Base-by-base conservation (phyloP, 2,329 filamentous ascomycete species). In the Phialocephala subalpina region DNA sequence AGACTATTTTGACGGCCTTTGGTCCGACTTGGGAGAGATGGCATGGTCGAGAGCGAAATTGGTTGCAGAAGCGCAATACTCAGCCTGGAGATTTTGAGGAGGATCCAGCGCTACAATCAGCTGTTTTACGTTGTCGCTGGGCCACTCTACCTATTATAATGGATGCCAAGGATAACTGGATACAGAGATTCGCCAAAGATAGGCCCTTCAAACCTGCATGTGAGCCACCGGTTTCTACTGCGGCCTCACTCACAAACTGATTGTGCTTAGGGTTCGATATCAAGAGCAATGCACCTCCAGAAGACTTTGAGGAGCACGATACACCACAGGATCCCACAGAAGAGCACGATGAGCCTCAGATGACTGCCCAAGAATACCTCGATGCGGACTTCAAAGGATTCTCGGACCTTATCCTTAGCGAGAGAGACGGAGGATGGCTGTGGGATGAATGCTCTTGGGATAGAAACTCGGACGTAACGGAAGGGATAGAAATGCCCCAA, bases 91-190 rank as follows among this genome's bases (percentile, higher is more conserved):
- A 63, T 25, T 20, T 42, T 56, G 52, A 38, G 22, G 58, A 42
- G 62, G 40, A 49, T 63, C 27, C 29, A 53, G 52, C 33, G 20
- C 14, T 45, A 2, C 53, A 76, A 73, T 67, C 68, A 45, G 35
- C 62, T 14, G 61, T 75, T n/a, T 53, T 77, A 36, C 66, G 65
- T 22, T 75, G 71, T 66, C 69, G 73, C n/a, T 77, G 74, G 74
- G 72, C 72, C 27, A 67, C 63, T 22, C 40, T 75, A 20, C 53
- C 68, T 11, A 16, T 73, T 3, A 62, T 76, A 20, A 40, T 73
- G 16, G 67, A 65, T 58, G 69, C 72, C 9, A 72, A 73, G 67
- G 69, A 72, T 29, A 29, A 47, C 11, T 76, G 73, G 71, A 49
- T 70, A 25, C 49, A 68, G 42, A 72, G 59, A 45, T 60, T 69